Percentiles rank a stretch among this genome's conserved stretches.
Evolutionary conservation across 306 rosid genomes (phyloP).

Genomic region (Gillenia trifoliata): DNA sequence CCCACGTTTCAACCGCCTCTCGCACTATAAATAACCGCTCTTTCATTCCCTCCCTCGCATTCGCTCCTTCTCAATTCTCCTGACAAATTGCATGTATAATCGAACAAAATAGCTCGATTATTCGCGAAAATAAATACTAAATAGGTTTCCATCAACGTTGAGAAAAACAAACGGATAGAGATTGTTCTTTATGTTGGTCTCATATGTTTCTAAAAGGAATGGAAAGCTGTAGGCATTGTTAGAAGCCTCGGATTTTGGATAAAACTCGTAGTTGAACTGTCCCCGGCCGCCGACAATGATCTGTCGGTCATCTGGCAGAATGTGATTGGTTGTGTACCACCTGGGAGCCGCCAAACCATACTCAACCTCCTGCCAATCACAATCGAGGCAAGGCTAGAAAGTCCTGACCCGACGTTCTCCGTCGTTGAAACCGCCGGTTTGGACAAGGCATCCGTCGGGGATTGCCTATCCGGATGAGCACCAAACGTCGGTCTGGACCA

Average conservation of each 20-base stretch:
- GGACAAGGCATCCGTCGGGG: conserved; percentile 44
- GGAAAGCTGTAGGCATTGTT: conserved; percentile 5
- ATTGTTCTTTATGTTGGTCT: conserved; percentile 39
- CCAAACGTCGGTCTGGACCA: conserved; percentile 62
- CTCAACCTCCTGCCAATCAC: conserved; percentile 42
- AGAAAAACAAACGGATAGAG: conserved; percentile 64
- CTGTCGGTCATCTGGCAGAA: conserved; percentile 53
- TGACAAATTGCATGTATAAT: conserved; percentile 35
- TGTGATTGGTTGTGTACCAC: conserved; percentile 61
- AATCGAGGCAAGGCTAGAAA: conserved; percentile 27
- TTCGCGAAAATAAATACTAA: conserved; percentile 63
- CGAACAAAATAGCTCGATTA: conserved; percentile 43
- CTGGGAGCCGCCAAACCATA: conserved; percentile 21
- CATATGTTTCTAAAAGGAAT: conserved; percentile 39
- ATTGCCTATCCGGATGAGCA: conserved; percentile 62
- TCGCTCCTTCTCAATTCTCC: not conserved
- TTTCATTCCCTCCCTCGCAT: not conserved
- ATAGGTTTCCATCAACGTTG: conserved; percentile 52
- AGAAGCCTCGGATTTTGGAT: conserved; percentile 24
- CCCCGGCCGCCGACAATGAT: conserved; percentile 50
- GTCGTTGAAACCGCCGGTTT: conserved; percentile 70
- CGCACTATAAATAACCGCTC: conserved; percentile 10
- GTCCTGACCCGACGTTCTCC: conserved; percentile 39
- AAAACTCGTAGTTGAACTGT: conserved; percentile 54
- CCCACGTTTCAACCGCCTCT: not conserved